Percentiles rank a stretch among this genome's conserved stretches.
Conservation (phyloP, 2,329 filamentous ascomycete species). For the Chaetomium sp. region DNA sequence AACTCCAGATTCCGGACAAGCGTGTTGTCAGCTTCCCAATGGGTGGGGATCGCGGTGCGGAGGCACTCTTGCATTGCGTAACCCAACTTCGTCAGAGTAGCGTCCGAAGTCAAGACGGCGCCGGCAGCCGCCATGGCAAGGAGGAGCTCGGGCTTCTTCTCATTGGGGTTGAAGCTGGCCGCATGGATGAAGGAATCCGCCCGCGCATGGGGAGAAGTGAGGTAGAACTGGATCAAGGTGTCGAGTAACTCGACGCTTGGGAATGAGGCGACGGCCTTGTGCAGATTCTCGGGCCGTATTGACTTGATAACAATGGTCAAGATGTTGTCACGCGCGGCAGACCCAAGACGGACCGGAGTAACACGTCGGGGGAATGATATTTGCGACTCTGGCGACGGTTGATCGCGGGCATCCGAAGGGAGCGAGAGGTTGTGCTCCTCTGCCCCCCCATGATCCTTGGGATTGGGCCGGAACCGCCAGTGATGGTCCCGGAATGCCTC, state of each 20-base stretch:
- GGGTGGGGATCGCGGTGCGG: neutral
- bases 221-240: conserved; percentile 17
- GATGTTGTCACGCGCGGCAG: neutral
- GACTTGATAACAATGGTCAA: neutral
- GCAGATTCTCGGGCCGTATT: neutral
- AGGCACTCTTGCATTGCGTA: conserved; percentile 15
- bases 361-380: neutral
- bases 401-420: neutral
- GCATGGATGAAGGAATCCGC: conserved; percentile 18
- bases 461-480: conserved; percentile 18
- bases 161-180: conserved; percentile 14
- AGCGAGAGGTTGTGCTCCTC: conserved; percentile 17
- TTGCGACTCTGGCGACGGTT: neutral
- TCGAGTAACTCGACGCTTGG: conserved; percentile 14
- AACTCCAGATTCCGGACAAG: conserved; percentile 4
- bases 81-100: conserved; percentile 9
- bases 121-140: conserved; percentile 14
- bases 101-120: conserved; percentile 9
- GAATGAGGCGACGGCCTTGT: neutral
- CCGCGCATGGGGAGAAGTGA: neutral
- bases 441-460: conserved; percentile 9
- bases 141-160: conserved; percentile 12
- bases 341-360: neutral
- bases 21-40: conserved; percentile 14
- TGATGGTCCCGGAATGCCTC: conserved; percentile 16